Conservation (phyloP, 495 filamentous ascomycete species). For the Clohesyomyces aquaticus region DNA sequence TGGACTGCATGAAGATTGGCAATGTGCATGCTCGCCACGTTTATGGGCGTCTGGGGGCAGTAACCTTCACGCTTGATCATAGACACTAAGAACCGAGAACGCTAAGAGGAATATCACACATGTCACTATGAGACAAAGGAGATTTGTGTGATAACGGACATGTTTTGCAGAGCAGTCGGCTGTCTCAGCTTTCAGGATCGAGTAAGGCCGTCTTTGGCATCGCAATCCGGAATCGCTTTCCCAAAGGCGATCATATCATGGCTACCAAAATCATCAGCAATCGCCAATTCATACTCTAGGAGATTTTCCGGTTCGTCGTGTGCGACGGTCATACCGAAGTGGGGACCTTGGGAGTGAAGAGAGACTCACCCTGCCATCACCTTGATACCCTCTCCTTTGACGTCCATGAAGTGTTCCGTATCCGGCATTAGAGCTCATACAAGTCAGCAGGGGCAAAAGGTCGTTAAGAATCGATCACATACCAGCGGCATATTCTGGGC, state of each 20-base stretch:
- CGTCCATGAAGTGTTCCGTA: conserved; percentile 41
- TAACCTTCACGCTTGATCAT: too few relatives aligned
- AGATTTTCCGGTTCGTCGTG: too few relatives aligned
- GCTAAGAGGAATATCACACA: too few relatives aligned
- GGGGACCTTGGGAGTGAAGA: not conserved
- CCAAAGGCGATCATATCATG: conserved; percentile 36
- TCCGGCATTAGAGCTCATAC: conserved; percentile 34
- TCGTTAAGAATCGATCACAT: not conserved
- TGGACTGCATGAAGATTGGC: too few relatives aligned
- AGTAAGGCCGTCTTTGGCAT: conserved; percentile 31
- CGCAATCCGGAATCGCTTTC: conserved; percentile 30
- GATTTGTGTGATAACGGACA: too few relatives aligned
- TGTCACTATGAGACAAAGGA: too few relatives aligned
- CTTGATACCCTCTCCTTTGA: conserved; percentile 30
- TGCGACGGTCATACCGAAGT: too few relatives aligned
- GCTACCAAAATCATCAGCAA: not conserved
- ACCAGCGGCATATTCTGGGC: conserved; percentile 29
- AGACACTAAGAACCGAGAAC: too few relatives aligned
- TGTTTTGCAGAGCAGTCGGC: too few relatives aligned
- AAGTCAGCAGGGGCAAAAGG: conserved; percentile 22
- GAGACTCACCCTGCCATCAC: conserved; percentile 41
- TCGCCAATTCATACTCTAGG: too few relatives aligned
- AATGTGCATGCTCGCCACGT: too few relatives aligned
- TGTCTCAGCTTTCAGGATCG: not conserved
- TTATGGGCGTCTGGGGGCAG: too few relatives aligned